phyloP scores from a whole-genome alignment of 768 basidiomycete genomes.

The Clitopilus passeckerianus region DNA sequence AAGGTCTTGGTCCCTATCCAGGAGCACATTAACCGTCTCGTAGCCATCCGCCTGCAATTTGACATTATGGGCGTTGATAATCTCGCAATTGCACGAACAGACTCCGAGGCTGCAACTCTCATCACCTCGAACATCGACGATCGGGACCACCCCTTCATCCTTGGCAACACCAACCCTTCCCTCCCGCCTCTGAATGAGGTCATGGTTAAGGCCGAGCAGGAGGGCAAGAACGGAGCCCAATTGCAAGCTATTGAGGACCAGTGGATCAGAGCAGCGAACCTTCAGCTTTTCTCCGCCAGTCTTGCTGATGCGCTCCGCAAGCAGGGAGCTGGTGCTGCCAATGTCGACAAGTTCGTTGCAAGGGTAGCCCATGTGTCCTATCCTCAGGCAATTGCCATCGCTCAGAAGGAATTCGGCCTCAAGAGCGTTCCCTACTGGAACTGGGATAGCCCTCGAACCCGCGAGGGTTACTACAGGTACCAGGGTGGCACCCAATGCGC shows the following conservation, averaged over 20 bases:
- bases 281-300: constrained; percentile 72
- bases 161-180: constrained; percentile 79
- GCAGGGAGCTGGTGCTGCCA: constrained; percentile 45
- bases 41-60: constrained; percentile 95
- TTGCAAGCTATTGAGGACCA: constrained; percentile 87
- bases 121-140: constrained; percentile 96
- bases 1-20: constrained; percentile 96
- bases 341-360: constrained; percentile 56
- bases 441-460: constrained; percentile 91
- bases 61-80: constrained; percentile 99
- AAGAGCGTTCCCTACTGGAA: constrained; percentile 80
- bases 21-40: constrained; percentile 97
- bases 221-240: constrained; percentile 73
- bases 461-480: constrained; percentile 97
- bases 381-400: constrained; percentile 64
- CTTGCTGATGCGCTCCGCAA: constrained; percentile 64
- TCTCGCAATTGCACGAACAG: constrained; percentile 89
- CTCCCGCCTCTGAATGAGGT: constrained; percentile 67
- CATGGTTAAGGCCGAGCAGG: constrained; percentile 81
- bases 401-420: constrained; percentile 75
- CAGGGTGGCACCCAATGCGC: constrained; percentile 96
- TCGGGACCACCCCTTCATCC: constrained; percentile 97
- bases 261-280: constrained; percentile 76
- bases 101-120: constrained; percentile 96
- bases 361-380: constrained; percentile 68